Conservation (phyloP, 352 stramenopile species). For the Aphanomyces cochlioides region DNA sequence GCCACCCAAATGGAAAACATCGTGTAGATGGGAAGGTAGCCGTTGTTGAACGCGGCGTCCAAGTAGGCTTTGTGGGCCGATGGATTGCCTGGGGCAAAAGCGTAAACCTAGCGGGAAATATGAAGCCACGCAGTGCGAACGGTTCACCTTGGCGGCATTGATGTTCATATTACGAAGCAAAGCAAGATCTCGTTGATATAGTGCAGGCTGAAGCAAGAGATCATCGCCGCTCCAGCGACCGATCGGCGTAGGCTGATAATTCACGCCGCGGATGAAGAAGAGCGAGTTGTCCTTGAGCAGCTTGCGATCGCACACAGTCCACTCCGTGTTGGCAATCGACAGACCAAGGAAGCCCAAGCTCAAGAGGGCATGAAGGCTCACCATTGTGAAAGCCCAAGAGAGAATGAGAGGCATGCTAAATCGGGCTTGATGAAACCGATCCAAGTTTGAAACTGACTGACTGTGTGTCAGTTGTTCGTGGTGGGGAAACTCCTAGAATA, state of each 20-base stretch:
- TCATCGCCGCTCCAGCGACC: conserved; percentile 48
- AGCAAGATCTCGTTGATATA: conserved; percentile 59
- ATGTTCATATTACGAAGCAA: conserved; percentile 70
- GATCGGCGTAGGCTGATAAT: conserved; percentile 67
- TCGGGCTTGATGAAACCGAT: too few relatives aligned
- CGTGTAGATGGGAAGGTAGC: conserved; percentile 54
- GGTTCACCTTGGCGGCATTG: conserved; percentile 47
- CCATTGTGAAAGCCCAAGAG: background rate
- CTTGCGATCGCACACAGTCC: conserved; percentile 57
- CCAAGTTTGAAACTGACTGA: too few relatives aligned
- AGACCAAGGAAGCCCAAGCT: background rate
- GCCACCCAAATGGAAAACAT: conserved; percentile 77
- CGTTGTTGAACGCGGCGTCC: conserved; percentile 59
- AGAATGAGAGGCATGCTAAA: background rate
- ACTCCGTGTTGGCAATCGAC: conserved; percentile 46
- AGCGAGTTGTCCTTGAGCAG: conserved; percentile 51
- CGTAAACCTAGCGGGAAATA: background rate
- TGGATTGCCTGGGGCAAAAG: background rate
- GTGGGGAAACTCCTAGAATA: too few relatives aligned
- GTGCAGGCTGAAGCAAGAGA: conserved; percentile 48
- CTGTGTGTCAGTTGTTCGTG: too few relatives aligned
- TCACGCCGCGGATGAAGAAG: conserved; percentile 72
- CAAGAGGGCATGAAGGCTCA: background rate
- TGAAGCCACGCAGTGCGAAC: background rate
- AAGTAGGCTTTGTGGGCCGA: conserved; percentile 53